A percentile compares a stretch with the other conserved stretches of the same genome.
phyloP scores from a whole-genome alignment of 1,284 basidiomycete genomes.

The Apiotrichum sp. region DNA sequence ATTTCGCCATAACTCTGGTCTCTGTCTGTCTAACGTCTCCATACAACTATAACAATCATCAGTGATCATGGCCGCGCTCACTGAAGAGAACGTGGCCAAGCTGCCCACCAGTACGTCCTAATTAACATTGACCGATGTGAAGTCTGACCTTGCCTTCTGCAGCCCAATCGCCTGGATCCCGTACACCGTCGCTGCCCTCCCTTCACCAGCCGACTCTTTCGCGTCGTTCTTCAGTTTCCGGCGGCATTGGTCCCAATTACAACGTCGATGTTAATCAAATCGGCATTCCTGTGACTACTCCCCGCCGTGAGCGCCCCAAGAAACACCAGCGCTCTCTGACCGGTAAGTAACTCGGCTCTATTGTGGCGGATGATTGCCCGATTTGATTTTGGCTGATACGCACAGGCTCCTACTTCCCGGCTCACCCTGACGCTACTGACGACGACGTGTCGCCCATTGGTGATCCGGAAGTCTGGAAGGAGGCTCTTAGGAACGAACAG shows the following conservation, averaged over 20 bases:
- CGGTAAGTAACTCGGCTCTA: slow-evolving; percentile 17
- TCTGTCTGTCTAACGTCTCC: too few species aligned
- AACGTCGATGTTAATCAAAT: slow-evolving; percentile 37
- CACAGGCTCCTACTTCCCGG: slow-evolving; percentile 44
- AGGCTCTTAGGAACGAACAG: slow-evolving; percentile 45
- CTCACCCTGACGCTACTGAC: slow-evolving; percentile 57
- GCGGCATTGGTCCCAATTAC: slow-evolving; percentile 26
- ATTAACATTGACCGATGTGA: too few species aligned
- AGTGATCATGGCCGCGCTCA: slow-evolving; percentile 26
- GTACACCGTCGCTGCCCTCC: slow-evolving; percentile 28
- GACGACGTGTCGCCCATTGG: slow-evolving; percentile 80
- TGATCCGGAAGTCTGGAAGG: slow-evolving; percentile 73
- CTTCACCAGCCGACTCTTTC: slow-evolving; percentile 41
- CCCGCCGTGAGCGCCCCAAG: slow-evolving; percentile 36
- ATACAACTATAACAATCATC: not conserved
- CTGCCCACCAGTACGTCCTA: slow-evolving; percentile 21
- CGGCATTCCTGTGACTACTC: slow-evolving; percentile 37
- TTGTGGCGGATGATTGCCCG: not conserved
- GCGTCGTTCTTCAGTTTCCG: slow-evolving; percentile 37
- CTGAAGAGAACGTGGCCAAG: slow-evolving; percentile 36
- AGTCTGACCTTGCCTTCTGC: not conserved
- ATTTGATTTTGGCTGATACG: not conserved
- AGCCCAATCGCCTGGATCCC: slow-evolving; percentile 11
- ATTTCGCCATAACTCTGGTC: not conserved
- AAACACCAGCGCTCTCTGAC: slow-evolving; percentile 41